Base-by-base conservation (phyloP, 2,329 filamentous ascomycete genomes). In the Metarhizium anisopliae region DNA sequence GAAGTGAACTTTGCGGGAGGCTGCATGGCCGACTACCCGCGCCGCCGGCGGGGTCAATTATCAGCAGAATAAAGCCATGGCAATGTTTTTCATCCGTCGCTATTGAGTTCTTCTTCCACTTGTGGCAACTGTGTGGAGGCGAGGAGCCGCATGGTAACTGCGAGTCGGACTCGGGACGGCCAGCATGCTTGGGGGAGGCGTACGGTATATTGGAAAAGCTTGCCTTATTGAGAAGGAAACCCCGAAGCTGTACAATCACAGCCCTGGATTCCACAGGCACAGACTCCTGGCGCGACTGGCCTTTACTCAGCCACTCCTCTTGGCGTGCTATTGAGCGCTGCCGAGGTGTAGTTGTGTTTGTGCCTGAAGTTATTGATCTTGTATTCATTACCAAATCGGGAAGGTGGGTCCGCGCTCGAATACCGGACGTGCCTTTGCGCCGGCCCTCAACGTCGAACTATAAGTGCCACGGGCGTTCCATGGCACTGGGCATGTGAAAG, bases 341-440 rank as follows among this genome's bases (percentile, higher is more conserved):
- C 6, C 30, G 13, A 16, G 20, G 13, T 29, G 14, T 13, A 3
- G 45, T 29, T 16, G 18, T 49, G 45, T 49, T 49, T 32, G 45
- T 30, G 11, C 45, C 45, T 30, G 45, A 13, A 42, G 25, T 54
- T 57, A 59, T 63, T 65, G 62, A 64, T 52, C 58, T 56, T 62
- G 58, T 65, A 65, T 65, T 65, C 55, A 65, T 36, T 53, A 53
- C 63, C 62, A 53, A 59, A 64, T 60, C 32, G 50, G 63, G 63
- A 36, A 63, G 61, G 45, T 49, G 45, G 45, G 45, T 20, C 45
- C 4, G 25, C 42, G 16, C 8, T 49, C 20, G 20, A n/a, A 16
- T 10, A 30, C 25, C 5, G 13, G 20, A n/a, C 13, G 10, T 18
- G 35, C 6, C 50, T 11, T 30, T 16, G 50, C 11, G 30, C 30